Percentiles rank a stretch among this genome's conserved stretches.
phyloP scores from a whole-genome alignment of 257 asterid species.

The Petunia axillaris region DNA sequence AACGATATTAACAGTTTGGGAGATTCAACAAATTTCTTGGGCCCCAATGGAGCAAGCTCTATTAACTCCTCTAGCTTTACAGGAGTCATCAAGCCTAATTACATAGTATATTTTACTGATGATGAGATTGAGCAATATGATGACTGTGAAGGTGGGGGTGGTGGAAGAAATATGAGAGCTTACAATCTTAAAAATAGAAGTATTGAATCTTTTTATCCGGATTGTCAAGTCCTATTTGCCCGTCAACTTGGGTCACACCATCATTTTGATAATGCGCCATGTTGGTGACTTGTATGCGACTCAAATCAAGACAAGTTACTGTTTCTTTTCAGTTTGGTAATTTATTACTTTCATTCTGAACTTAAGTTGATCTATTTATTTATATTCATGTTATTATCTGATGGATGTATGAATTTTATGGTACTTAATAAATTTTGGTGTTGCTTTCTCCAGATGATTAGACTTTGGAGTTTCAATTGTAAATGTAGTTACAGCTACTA shows the following conservation, averaged over 20 bases:
- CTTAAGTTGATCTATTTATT: not conserved
- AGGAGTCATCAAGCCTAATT: not conserved
- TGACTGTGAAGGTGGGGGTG: not conserved
- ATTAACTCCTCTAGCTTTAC: not conserved
- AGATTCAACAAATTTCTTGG: slow-evolving; percentile 2
- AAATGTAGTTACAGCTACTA: no score
- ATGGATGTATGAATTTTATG: not conserved
- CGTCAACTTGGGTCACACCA: not conserved
- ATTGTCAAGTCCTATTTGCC: not conserved
- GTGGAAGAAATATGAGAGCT: not conserved
- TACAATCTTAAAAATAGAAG: no score
- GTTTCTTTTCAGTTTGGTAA: no score
- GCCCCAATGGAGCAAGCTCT: not conserved
- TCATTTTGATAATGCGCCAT: not conserved
- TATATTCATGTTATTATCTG: not conserved
- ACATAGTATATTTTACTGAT: not conserved
- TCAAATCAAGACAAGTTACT: no score
- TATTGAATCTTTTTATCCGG: not conserved
- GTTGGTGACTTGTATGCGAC: not conserved
- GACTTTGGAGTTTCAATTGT: not conserved
- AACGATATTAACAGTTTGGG: not conserved
- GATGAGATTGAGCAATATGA: not conserved
- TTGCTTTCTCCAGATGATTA: not conserved
- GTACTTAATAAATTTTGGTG: no score
- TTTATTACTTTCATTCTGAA: not conserved